Conservation (phyloP, 2,329 filamentous ascomycete species). For the Penicillium sp. region DNA sequence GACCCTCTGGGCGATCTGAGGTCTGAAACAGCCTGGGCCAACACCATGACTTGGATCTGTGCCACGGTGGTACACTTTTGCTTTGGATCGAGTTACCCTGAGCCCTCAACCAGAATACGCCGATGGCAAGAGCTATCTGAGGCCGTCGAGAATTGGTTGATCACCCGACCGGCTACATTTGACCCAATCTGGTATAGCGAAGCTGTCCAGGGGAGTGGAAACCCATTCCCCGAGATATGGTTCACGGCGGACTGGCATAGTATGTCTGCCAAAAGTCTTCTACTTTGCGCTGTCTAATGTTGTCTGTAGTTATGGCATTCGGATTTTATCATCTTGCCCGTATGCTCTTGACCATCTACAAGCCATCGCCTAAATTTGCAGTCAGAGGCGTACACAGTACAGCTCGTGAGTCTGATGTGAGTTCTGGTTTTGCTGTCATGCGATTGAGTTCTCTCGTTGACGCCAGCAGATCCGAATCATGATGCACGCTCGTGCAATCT, state of each 20-base stretch:
- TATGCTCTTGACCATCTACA: conserved; percentile 16
- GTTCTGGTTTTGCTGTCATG: not conserved
- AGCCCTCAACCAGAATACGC: conserved; percentile 3
- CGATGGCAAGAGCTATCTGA: conserved; percentile 14
- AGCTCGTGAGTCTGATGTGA: conserved; percentile 11
- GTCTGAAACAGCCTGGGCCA: conserved; percentile 16
- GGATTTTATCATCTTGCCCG: conserved; percentile 15
- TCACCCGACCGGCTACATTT: conserved; percentile 6
- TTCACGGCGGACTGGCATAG: conserved; percentile 13
- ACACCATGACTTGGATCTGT: conserved; percentile 17
- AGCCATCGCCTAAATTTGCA: conserved; percentile 14
- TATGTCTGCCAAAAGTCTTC: conserved; percentile 4
- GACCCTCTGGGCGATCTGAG: conserved; percentile 12
- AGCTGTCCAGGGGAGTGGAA: conserved; percentile 4
- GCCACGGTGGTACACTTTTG: conserved; percentile 15
- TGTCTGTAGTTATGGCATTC: conserved; percentile 11
- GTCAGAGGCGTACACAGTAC: conserved; percentile 4
- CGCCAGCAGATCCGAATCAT: conserved; percentile 11
- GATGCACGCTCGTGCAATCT: conserved; percentile 14
- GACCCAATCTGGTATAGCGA: conserved; percentile 13
- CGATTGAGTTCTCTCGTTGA: conserved; percentile 3
- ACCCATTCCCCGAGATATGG: conserved; percentile 14
- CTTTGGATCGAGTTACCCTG: conserved; percentile 11
- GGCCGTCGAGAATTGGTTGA: conserved; percentile 9
- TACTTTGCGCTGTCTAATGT: conserved; percentile 1